Conservation (phyloP, 1,284 basidiomycete species). For the Moesziomyces sp. region DNA sequence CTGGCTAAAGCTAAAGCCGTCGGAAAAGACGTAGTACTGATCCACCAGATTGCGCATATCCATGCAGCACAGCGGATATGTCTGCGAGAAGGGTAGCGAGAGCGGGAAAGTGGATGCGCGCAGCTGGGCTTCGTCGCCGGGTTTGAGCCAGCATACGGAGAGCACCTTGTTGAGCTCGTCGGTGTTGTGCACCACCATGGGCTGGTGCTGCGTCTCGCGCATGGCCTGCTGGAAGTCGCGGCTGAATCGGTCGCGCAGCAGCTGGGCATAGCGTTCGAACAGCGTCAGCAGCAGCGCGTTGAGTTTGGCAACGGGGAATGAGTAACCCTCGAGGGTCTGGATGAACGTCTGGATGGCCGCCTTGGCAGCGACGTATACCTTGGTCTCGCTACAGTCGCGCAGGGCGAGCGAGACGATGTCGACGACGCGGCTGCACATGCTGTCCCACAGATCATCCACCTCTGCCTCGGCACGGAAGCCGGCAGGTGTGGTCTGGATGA, state of each 20-base stretch:
- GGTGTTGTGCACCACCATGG: constrained; percentile 83
- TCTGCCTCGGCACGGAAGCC: constrained; percentile 86
- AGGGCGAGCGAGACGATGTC: constrained; percentile 81
- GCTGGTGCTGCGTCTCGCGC: constrained; percentile 86
- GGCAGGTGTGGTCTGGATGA: constrained; percentile 80
- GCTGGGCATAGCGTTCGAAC: constrained; percentile 87
- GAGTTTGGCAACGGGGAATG: constrained; percentile 83
- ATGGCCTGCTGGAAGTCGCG: constrained; percentile 73
- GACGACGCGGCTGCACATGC: constrained; percentile 81
- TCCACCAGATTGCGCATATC: constrained; percentile 94
- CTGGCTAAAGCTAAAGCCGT: constrained; percentile 77
- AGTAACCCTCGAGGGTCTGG: constrained; percentile 85
- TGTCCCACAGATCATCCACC: constrained; percentile 96
- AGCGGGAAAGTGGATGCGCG: constrained; percentile 73
- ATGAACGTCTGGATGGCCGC: constrained; percentile 86
- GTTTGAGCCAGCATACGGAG: constrained; percentile 82
- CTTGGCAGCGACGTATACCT: constrained; percentile 85
- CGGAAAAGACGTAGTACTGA: constrained; percentile 95
- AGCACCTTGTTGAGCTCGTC: constrained; percentile 82
- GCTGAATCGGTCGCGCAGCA: constrained; percentile 85
- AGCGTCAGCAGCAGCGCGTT: constrained; percentile 86
- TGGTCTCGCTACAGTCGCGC: constrained; percentile 81
- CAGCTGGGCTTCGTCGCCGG: constrained; percentile 68
- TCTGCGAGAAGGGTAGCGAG: constrained; percentile 90
- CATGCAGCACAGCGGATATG: constrained; percentile 93